These are phyloP conservation scores for Gilbertella persicaria DNA, from an alignment of 371 early-diverging fungal species.

Conservation along the genomic window DNA sequence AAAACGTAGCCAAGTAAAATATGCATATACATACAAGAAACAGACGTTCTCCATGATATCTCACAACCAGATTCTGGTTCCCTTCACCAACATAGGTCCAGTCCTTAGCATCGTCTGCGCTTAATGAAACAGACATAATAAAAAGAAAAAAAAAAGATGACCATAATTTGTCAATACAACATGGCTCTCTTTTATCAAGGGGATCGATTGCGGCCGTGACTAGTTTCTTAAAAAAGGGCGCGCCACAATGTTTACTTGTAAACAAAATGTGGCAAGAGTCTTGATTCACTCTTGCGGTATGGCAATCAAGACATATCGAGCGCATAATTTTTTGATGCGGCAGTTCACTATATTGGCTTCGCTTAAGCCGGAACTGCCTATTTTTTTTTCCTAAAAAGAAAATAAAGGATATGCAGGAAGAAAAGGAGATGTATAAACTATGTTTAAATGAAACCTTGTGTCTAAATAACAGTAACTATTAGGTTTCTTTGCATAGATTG, in stretches of 20 bases:
- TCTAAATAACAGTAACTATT: too few species aligned
- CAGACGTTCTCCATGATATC: slow-evolving; percentile 31
- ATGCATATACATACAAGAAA: slow-evolving; percentile 24
- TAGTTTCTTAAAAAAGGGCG: slow-evolving; percentile 51
- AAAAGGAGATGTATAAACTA: too few species aligned
- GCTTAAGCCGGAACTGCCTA: slow-evolving; percentile 49
- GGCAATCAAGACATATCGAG: slow-evolving; percentile 63
- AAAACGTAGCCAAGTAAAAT: background rate
- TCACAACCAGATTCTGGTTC: slow-evolving; percentile 46
- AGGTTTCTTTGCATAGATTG: too few species aligned
- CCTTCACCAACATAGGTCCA: slow-evolving; percentile 56
- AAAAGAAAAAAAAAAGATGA: background rate
- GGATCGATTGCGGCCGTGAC: background rate
- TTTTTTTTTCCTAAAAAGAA: slow-evolving; percentile 6
- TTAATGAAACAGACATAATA: background rate
- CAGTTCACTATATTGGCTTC: slow-evolving; percentile 46
- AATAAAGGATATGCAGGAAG: slow-evolving; percentile 6
- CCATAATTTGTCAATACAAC: slow-evolving; percentile 16
- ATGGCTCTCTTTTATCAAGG: too few species aligned
- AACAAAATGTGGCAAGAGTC: slow-evolving; percentile 40
- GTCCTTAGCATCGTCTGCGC: slow-evolving; percentile 8
- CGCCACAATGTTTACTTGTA: slow-evolving; percentile 26
- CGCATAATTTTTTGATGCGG: slow-evolving; percentile 55
- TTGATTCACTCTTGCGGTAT: slow-evolving; percentile 49
- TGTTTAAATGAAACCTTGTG: too few species aligned